Evolutionary conservation across 2,329 filamentous ascomycete genomes (phyloP).

Genomic region (Cladosporium colombiae): DNA sequence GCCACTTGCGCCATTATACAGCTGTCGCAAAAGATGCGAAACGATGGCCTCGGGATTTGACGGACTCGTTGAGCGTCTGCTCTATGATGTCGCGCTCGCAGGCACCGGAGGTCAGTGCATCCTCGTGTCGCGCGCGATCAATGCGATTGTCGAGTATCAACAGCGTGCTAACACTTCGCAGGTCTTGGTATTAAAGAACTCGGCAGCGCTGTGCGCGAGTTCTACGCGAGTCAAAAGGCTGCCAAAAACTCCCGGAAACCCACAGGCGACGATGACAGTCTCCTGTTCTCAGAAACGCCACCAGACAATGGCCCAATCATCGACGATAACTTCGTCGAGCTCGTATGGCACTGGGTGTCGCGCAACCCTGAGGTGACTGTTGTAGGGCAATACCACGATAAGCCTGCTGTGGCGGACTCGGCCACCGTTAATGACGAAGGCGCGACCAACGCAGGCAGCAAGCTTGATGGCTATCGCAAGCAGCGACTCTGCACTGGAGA

Average conservation of each 20-base stretch:
- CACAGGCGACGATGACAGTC: slow-evolving; percentile 21
- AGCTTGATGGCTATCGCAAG: slow-evolving; percentile 12
- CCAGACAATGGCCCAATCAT: slow-evolving; percentile 35
- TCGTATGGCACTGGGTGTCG: slow-evolving; percentile 60
- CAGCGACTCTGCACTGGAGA: slow-evolving; percentile 53
- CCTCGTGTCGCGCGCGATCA: slow-evolving; percentile 13
- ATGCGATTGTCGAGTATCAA: background rate
- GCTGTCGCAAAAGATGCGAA: slow-evolving; percentile 7
- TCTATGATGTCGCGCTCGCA: slow-evolving; percentile 60
- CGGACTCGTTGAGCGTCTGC: slow-evolving; percentile 58
- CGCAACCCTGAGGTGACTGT: slow-evolving; percentile 58
- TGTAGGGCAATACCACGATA: slow-evolving; percentile 42
- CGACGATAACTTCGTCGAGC: slow-evolving; percentile 54
- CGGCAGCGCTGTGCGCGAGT: slow-evolving; percentile 10
- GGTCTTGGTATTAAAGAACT: slow-evolving; percentile 17
- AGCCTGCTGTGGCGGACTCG: slow-evolving; percentile 42
- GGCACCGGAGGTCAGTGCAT: slow-evolving; percentile 57
- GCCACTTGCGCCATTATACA: background rate
- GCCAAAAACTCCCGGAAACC: background rate
- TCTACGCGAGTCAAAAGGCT: slow-evolving; percentile 8
- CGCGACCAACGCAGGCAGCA: background rate
- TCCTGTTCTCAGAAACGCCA: slow-evolving; percentile 31
- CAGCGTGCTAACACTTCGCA: slow-evolving; percentile 12
- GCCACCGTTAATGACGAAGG: slow-evolving; percentile 9
- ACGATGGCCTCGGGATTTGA: slow-evolving; percentile 47